Conservation (phyloP, 2,329 filamentous ascomycete genomes). For the Stemphylium beticola region DNA sequence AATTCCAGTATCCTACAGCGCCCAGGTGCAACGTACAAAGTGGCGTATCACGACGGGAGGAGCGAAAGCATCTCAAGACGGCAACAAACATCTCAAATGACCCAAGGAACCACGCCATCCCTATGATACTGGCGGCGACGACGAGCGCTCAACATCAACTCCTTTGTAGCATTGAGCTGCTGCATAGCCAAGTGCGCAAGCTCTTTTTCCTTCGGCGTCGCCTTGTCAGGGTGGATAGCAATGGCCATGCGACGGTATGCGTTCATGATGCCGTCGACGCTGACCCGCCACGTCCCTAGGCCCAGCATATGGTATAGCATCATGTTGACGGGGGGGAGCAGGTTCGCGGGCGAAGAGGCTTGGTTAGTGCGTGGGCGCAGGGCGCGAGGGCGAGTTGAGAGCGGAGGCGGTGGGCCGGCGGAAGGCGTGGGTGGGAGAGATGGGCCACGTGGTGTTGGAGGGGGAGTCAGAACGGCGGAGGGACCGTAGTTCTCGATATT, state of each 20-base stretch:
- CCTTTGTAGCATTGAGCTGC: constrained; percentile 32
- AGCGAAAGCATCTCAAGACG: no score
- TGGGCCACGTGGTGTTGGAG: background rate
- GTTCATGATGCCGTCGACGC: constrained; percentile 15
- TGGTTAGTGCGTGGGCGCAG: background rate
- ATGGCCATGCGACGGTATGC: constrained; percentile 26
- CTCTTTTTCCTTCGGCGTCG: constrained; percentile 11
- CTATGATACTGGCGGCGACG: constrained; percentile 19
- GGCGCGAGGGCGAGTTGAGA: background rate
- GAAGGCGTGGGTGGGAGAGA: constrained; percentile 4
- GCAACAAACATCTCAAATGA: background rate
- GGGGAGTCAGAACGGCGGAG: background rate
- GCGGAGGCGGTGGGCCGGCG: background rate
- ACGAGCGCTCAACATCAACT: constrained; percentile 24
- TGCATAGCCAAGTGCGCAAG: constrained; percentile 30
- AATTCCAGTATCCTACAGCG: no score
- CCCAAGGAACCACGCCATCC: constrained; percentile 17
- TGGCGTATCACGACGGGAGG: no score
- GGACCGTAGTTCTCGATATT: constrained; percentile 27
- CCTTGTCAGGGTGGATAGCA: constrained; percentile 32
- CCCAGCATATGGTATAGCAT: constrained; percentile 26
- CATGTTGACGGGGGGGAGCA: constrained; percentile 17
- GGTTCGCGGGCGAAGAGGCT: no score
- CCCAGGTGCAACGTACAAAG: no score
- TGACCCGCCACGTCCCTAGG: constrained; percentile 20